Base-by-base conservation (phyloP, 1,284 basidiomycete genomes). In the Ceratobasidium sp. region DNA sequence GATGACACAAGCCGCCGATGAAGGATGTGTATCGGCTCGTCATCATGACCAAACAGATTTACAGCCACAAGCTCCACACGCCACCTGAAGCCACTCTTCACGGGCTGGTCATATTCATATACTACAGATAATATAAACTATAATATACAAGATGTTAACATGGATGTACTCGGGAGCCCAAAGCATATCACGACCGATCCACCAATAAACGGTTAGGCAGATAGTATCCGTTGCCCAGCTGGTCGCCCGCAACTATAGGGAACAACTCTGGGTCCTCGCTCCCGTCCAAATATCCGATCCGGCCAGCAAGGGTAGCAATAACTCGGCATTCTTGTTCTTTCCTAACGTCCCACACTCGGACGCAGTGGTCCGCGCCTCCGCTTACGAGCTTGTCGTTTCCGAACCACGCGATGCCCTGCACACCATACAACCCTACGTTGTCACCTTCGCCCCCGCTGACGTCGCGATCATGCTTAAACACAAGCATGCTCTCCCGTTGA, bases 291-390 rank as follows among this genome's bases (percentile, higher is more conserved):
- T 41, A 58, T 8, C 65, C 65, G n/a, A 70, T 28, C 2, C 36
- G 39, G 5, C 65, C 65, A 9, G 53, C 41, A 28, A 70, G 23
- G 14, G 39, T 73, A 52, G 65, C 65, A 18, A 70, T n/a, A 5
- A 70, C 53, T 12, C 32, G 26, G 28, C 73, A 84, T 91, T 83
- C 86, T 77, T 85, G 80, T 80, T 57, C 78, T 82, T 71, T 82
- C 83, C 48, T 81, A 81, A 0, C 80, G 81, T 64, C 76, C 84
- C 53, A 77, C 80, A 1, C 77, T 83, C n/a, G 76, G 82, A 36
- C 79, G 83, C 71, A 81, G 82, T 67, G 81, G n/a, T 70, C 65
- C 16, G 65, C 52, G 16, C 65, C 65, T 8, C 65, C 65, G 16
- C 52, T 57, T 3, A 70, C 65, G 16, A 70, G 48, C 16, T 57